Conservation (phyloP, 1,139 yeast genomes). For the Debaryomyces nepalensis region DNA sequence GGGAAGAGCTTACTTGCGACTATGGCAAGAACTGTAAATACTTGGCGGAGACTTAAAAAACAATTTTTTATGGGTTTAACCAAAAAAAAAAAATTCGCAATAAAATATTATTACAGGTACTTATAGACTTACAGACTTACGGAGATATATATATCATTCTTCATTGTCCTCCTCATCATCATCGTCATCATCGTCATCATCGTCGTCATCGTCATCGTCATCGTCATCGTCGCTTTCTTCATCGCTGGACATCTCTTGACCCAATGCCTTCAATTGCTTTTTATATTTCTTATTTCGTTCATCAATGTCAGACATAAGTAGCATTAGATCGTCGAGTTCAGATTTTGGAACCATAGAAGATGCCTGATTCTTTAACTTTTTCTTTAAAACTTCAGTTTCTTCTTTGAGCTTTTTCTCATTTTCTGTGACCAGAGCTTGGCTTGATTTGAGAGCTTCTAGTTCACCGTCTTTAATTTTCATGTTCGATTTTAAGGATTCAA, state of each 20-base stretch:
- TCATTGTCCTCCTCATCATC: conserved; percentile 1
- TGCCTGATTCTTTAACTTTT: conserved; percentile 20
- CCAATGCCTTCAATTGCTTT: conserved; percentile 51
- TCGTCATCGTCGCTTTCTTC: conserved; percentile 47
- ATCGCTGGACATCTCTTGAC: conserved; percentile 52
- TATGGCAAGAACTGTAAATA: conserved; percentile 1
- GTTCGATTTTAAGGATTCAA: conserved; percentile 12
- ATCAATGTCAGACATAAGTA: conserved; percentile 74
- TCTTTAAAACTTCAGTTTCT: conserved; percentile 20
- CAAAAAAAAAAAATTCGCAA: neutral
- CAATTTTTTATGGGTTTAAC: no score
- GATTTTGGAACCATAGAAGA: conserved; percentile 50
- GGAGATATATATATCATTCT: neutral
- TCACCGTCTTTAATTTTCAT: conserved; percentile 15
- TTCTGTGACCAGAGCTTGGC: conserved; percentile 8
- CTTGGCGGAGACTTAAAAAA: no score
- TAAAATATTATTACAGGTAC: neutral
- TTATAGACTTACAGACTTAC: neutral
- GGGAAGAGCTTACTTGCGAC: neutral
- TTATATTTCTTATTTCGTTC: conserved; percentile 69
- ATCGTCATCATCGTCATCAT: conserved; percentile 5
- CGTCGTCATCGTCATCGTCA: conserved; percentile 31
- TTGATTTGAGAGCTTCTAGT: conserved; percentile 12
- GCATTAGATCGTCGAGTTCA: conserved; percentile 77
- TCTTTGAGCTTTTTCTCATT: conserved; percentile 17